A percentile compares a stretch with the other conserved stretches of the same genome.
These are phyloP conservation scores for Protea cynaroides DNA, from an alignment of 164 flowering plant species.

Conservation along the genomic window DNA sequence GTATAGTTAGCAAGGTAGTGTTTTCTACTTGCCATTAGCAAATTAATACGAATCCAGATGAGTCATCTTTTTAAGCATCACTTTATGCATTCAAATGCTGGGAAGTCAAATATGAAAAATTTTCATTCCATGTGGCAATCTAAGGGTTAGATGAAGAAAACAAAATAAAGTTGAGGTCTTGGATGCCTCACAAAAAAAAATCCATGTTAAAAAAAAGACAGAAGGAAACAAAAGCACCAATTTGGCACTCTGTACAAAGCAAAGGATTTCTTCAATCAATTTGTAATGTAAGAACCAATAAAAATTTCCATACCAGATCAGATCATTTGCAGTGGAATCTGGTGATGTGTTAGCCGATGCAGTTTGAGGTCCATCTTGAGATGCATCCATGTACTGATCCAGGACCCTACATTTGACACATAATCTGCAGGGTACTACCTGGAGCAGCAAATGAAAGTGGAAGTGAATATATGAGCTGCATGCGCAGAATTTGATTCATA, in stretches of 20 bases:
- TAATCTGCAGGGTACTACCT: conserved; percentile 66
- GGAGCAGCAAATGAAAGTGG: conserved; percentile 16
- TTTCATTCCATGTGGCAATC: no score
- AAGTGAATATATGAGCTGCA: not conserved
- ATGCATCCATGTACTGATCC: conserved; percentile 20
- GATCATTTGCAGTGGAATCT: conserved; percentile 35
- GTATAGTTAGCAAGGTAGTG: no score
- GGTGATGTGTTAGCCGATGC: conserved; percentile 9
- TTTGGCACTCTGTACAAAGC: not conserved
- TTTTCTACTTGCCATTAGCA: no score
- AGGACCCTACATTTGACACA: conserved; percentile 43
- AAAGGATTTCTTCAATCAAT: not conserved
- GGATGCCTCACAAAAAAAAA: no score
- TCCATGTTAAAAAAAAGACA: not conserved
- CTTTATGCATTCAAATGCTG: no score
- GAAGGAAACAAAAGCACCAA: not conserved
- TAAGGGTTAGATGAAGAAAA: no score
- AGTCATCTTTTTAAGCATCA: no score
- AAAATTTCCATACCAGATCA: conserved; percentile 51
- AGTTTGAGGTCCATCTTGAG: conserved; percentile 21
- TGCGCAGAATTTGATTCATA: no score
- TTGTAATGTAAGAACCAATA: not conserved
- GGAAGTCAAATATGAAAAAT: no score
- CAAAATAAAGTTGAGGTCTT: no score
- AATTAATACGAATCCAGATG: no score